Evolutionary conservation across 1,139 yeast species (phyloP).

Genomic region (Yamadazyma atlantica): DNA sequence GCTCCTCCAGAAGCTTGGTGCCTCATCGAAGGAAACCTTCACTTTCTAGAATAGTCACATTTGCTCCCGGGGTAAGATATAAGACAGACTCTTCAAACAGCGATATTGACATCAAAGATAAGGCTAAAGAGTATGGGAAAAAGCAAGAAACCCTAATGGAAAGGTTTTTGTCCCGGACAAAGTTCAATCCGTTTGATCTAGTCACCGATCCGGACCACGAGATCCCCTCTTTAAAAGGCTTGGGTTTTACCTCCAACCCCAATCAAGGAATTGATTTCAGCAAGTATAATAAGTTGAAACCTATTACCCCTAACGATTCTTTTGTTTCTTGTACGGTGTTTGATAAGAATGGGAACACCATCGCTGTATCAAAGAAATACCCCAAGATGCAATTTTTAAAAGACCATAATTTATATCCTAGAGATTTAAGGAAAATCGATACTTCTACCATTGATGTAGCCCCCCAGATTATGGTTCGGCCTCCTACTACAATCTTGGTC

Average conservation of each 20-base stretch:
- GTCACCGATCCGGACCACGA: constrained; percentile 12
- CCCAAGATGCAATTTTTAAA: constrained; percentile 74
- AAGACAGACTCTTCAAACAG: neutral
- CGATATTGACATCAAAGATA: neutral
- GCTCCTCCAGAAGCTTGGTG: too few species aligned
- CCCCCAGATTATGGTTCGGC: constrained; percentile 81
- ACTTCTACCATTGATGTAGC: constrained; percentile 86
- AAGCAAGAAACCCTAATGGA: constrained; percentile 4
- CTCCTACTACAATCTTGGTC: constrained; percentile 69
- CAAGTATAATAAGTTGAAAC: constrained; percentile 40
- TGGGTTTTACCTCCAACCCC: constrained; percentile 18
- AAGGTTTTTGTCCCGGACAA: neutral
- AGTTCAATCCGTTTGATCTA: constrained; percentile 11
- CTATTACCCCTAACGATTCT: constrained; percentile 58
- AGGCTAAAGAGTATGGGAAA: constrained; percentile 1
- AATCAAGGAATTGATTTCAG: constrained; percentile 13
- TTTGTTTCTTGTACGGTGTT: constrained; percentile 71
- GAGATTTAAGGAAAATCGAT: constrained; percentile 85
- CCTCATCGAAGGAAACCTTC: too few species aligned
- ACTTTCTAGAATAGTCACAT: too few species aligned
- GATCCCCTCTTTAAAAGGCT: constrained; percentile 8
- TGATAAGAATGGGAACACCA: constrained; percentile 69
- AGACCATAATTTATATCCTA: constrained; percentile 73
- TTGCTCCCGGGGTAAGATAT: too few species aligned
- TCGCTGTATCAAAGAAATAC: constrained; percentile 72